Conservation (phyloP, 192 early-diverging fungal genomes). For the Diversispora eburnea region DNA sequence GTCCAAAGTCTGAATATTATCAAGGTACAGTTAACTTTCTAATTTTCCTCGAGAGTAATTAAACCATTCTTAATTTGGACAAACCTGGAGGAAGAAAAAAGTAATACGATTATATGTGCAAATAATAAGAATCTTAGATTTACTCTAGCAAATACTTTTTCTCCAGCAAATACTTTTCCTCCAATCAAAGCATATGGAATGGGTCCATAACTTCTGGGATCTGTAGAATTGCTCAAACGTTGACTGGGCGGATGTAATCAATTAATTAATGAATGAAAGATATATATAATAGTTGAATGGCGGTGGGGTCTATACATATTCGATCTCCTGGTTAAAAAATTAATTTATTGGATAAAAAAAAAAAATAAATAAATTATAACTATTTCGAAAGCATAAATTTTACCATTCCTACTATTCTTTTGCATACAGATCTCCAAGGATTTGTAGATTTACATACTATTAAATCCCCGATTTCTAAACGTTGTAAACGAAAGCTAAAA, state of each 20-base stretch:
- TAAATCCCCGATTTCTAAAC: constrained; percentile 68
- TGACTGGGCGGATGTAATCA: constrained; percentile 58
- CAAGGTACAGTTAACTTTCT: neutral
- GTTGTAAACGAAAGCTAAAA: constrained; percentile 52
- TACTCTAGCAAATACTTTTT: constrained; percentile 66
- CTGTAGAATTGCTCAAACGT: constrained; percentile 88
- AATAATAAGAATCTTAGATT: constrained; percentile 6
- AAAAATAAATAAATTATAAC: no score
- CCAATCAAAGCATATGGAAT: constrained; percentile 75
- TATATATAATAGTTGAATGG: constrained; percentile 22
- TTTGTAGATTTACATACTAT: constrained; percentile 67
- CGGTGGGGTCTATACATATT: constrained; percentile 74
- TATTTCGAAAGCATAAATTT: constrained; percentile 11
- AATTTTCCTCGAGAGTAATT: neutral
- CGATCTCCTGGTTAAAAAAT: constrained; percentile 68
- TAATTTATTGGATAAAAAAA: neutral
- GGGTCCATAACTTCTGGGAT: constrained; percentile 86
- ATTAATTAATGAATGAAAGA: neutral
- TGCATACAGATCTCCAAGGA: constrained; percentile 67
- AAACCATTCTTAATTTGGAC: neutral
- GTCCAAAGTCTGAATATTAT: neutral
- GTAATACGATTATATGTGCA: neutral
- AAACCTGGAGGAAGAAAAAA: neutral
- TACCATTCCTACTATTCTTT: constrained; percentile 79
- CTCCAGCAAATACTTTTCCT: no score